Percentiles rank a stretch among this genome's conserved stretches.
These are phyloP conservation scores for Heteromeles arbutifolia DNA, from an alignment of 306 rosid species.

Conservation along the genomic window DNA sequence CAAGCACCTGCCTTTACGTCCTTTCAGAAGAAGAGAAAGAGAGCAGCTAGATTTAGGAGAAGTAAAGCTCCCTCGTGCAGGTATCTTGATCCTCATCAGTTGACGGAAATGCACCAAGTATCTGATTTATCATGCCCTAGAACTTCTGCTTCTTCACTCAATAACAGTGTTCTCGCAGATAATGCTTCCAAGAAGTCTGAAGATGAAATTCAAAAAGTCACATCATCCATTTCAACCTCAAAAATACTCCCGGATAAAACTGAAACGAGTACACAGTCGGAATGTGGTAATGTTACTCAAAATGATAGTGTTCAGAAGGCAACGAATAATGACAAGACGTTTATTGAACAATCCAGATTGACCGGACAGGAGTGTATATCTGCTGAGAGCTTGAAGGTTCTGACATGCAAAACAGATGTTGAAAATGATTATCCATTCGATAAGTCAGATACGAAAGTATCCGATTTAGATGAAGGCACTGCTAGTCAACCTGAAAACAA, in stretches of 20 bases:
- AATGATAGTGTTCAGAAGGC: constrained; percentile 34
- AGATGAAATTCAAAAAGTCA: constrained; percentile 38
- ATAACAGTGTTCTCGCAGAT: constrained; percentile 22
- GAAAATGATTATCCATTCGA: constrained; percentile 23
- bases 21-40: constrained; percentile 32
- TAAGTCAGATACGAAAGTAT: constrained; percentile 29
- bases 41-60: constrained; percentile 16
- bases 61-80: constrained; percentile 22
- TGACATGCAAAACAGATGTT: constrained; percentile 29
- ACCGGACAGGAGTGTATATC: constrained; percentile 38
- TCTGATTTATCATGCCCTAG: constrained; percentile 16
- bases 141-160: constrained; percentile 23
- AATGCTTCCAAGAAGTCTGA: constrained; percentile 23
- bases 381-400: constrained; percentile 29
- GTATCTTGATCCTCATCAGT: constrained; percentile 19
- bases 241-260: constrained; percentile 17
- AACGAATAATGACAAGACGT: constrained; percentile 26
- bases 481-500: constrained; percentile 37
- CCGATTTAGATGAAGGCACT: constrained; percentile 33
- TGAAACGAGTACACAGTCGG: constrained; percentile 26
- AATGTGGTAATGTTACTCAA: constrained; percentile 21
- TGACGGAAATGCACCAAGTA: constrained; percentile 23
- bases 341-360: constrained; percentile 33
- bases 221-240: constrained; percentile 13
- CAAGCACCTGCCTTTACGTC: constrained; percentile 21